Base-by-base conservation (phyloP, 2,329 filamentous ascomycete species). In the Scolecobasidium constrictum region DNA sequence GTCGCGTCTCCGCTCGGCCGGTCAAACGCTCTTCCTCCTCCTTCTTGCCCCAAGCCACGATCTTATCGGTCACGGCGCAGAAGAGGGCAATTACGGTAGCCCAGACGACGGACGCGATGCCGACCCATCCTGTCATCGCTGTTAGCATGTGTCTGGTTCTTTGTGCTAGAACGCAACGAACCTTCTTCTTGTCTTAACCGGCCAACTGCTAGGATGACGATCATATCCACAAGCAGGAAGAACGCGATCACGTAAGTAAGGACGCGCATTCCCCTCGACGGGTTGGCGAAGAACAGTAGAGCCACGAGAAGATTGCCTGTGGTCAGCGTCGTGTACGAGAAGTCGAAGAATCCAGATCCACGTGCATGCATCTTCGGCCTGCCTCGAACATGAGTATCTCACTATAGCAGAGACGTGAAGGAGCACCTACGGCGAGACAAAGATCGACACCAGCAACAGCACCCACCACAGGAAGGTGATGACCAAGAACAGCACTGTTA, bases 11-110 rank as follows among this genome's bases (percentile, higher is more conserved):
- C 21, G 83, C 76, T 12, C 90, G 82, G 9, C 92, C 92, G 1
- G 90, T 96, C 16, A 96, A 68, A 19, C 92, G 78, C 59, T 94
- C 82, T 58, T 98, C 92, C 59, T 96, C 92, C 54, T 95, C 86
- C 1, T 71, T 72, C 63, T 96, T 96, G 44, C 90, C 92, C 83
- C 86, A 94, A 54, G 83, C 75, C 6, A 98, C 92, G 4, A 84
- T 78, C 38, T 82, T 74, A 56, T 94, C 90, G 5, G 82, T 84
- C 6, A 81, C 54, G 16, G 95, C 69, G 18, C 83, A 83, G 78
- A 86, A 96, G 3, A 83, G 59, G 26, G 82, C 75, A 57, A 94
- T 85, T 36, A 92, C 50, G 3, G 86, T 69, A 15, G 86, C 84
- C 88, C 84, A 95, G 13, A 86, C 65, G 3, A 90, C 83, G 34